Base-by-base conservation (phyloP, 257 asterid genomes). In the Dorcoceras hygrometricum region DNA sequence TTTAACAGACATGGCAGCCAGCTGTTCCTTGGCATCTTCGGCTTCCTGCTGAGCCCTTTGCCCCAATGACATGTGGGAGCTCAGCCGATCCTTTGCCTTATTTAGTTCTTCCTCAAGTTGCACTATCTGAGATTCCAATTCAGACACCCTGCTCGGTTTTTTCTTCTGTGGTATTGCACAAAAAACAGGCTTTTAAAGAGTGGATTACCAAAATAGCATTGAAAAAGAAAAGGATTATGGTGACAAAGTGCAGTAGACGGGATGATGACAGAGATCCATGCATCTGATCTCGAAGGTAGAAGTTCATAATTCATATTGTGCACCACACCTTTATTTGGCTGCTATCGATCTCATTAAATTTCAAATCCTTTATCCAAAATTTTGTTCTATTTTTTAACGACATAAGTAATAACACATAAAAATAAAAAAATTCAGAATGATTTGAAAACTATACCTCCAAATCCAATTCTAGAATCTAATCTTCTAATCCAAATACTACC, bases 101-200 rank as follows among this genome's bases (percentile, higher is more conserved):
- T 84, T 81, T 62, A 90, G 80, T 59, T 94, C 98, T 60, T 83
- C 96, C 68, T 80, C 87, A 62, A 94, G 96, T 65, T 80, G 87
- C 57, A 80, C 72, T 32, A 87, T 77, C 80, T 88, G 91, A 39
- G 83, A 32, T 76, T 94, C 99, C 71, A 94, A 23, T 73, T 87
- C 96, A 24, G 84, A 36, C 18, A 72, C 73, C 65, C 79, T 76
- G 70, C 70, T 68, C 24, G 87, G 70, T 59, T 60, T 82, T 75
- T 84, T 90, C 84, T 87, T 85, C 98, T 94, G 82, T 20, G 9
- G 46, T 20, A 23, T 68, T 59, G 54, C 22, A 57, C 27, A 43
- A 36, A 68, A 54, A 7, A 4, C 34, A 8, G 19, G 58, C 56
- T 24, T 25, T 48, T 53, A 36, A 24, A 46, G 8, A 46, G 22